Conservation (phyloP, 2,329 filamentous ascomycete genomes). For the Aspergillus cejpii region DNA sequence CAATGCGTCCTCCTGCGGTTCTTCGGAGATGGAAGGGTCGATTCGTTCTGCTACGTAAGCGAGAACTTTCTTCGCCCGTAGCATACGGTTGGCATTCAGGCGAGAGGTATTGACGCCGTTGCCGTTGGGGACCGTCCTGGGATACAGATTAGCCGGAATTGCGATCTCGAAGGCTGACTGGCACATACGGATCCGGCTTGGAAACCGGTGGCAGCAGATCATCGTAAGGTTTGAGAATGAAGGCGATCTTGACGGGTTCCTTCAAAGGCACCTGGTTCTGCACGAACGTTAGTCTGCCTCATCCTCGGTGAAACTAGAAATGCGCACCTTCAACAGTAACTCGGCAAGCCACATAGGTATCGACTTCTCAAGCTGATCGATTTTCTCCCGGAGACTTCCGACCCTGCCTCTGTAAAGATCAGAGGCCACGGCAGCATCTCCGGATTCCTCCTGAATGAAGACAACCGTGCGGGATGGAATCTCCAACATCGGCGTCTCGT, state of each 20-base stretch:
- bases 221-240: constrained; percentile 76
- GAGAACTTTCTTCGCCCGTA: constrained; percentile 89
- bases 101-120: constrained; percentile 63
- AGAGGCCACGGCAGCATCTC: constrained; percentile 59
- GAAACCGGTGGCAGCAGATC: constrained; percentile 68
- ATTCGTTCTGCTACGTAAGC: constrained; percentile 89
- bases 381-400: constrained; percentile 65
- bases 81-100: constrained; percentile 93
- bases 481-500: constrained; percentile 41
- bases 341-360: constrained; percentile 91
- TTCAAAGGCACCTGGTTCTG: constrained; percentile 75
- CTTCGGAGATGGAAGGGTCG: constrained; percentile 58
- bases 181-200: constrained; percentile 58
- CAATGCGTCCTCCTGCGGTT: constrained; percentile 54
- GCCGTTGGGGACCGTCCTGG: constrained; percentile 20
- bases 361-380: constrained; percentile 74
- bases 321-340: constrained; percentile 61
- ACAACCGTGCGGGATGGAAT: constrained; percentile 50
- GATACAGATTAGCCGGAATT: constrained; percentile 1
- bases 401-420: constrained; percentile 91
- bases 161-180: too few relatives aligned
- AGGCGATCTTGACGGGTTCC: constrained; percentile 94
- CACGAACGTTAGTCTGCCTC: constrained; percentile 11
- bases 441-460: constrained; percentile 59
- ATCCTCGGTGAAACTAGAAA: not conserved